Percentiles rank a stretch among this genome's conserved stretches.
phyloP scores from a whole-genome alignment of 1,139 yeast species.

The Pichia sp. region DNA sequence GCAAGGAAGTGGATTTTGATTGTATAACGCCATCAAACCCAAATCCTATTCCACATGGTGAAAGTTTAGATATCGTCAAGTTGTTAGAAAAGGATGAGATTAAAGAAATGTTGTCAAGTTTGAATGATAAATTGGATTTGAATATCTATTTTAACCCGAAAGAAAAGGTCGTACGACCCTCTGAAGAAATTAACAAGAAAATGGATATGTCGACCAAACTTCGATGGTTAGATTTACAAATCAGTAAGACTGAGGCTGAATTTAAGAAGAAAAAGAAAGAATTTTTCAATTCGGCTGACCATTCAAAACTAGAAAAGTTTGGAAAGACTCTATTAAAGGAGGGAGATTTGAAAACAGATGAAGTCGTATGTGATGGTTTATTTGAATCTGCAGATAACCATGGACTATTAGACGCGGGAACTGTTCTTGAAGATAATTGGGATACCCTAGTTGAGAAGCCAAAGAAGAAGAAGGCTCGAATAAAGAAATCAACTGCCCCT shows the following conservation, averaged over 20 bases:
- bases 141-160: conserved; percentile 10
- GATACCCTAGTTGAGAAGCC: conserved; percentile 4
- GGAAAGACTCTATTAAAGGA: conserved; percentile 16
- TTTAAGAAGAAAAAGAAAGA: conserved; percentile 28
- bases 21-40: conserved; percentile 92
- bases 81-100: conserved; percentile 42
- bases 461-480: conserved; percentile 6
- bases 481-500: neutral
- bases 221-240: conserved; percentile 34
- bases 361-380: conserved; percentile 23
- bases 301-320: conserved; percentile 18
- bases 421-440: conserved; percentile 9
- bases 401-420: conserved; percentile 11
- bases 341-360: conserved; percentile 17
- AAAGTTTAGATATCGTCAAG: conserved; percentile 58
- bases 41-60: conserved; percentile 73
- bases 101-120: conserved; percentile 23
- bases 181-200: conserved; percentile 32
- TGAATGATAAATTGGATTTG: conserved; percentile 20
- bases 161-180: conserved; percentile 24
- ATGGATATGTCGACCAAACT: conserved; percentile 26
- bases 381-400: conserved; percentile 5
- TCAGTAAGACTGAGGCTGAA: conserved; percentile 29
- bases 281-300: conserved; percentile 20
- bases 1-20: conserved; percentile 87